Percentiles rank a stretch among this genome's conserved stretches.
These are phyloP conservation scores for Pyrus hybrid DNA, from an alignment of 331 rosid genomes.

Conservation along the genomic window DNA sequence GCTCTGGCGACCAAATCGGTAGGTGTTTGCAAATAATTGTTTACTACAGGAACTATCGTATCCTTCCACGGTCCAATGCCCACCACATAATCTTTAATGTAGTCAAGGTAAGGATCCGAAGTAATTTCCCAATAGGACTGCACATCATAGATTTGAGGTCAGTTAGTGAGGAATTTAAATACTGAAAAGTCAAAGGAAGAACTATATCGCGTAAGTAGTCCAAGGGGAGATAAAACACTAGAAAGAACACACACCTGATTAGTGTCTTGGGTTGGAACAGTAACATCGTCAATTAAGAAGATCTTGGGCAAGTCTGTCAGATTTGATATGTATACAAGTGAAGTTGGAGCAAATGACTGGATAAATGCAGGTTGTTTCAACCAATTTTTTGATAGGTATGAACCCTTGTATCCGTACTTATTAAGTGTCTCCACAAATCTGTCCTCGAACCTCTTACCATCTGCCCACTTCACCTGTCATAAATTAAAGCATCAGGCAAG, in stretches of 20 bases:
- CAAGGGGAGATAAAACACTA: not conserved
- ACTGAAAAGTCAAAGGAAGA: not conserved
- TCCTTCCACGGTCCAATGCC: slow-evolving; percentile 99
- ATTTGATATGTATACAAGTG: slow-evolving; percentile 62
- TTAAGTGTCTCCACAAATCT: slow-evolving; percentile 73
- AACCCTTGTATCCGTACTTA: slow-evolving; percentile 86
- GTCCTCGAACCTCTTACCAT: slow-evolving; percentile 73
- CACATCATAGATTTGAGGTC: slow-evolving; percentile 21
- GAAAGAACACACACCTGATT: slow-evolving; percentile 56
- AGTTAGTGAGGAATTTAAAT: slow-evolving; percentile 10
- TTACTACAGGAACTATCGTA: slow-evolving; percentile 55
- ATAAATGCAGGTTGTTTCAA: slow-evolving; percentile 76
- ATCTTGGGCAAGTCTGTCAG: slow-evolving; percentile 80
- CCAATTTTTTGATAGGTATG: slow-evolving; percentile 83
- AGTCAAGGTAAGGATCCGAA: slow-evolving; percentile 66
- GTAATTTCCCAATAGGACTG: slow-evolving; percentile 97
- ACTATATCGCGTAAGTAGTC: not conserved
- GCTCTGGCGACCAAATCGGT: slow-evolving; percentile 78
- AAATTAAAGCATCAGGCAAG: slow-evolving; percentile 7
- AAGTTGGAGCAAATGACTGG: slow-evolving; percentile 96
- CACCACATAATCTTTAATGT: slow-evolving; percentile 66
- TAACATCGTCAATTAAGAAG: slow-evolving; percentile 59
- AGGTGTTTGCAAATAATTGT: slow-evolving; percentile 49
- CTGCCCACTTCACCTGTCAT: slow-evolving; percentile 78
- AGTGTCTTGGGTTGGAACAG: slow-evolving; percentile 74